Evolutionary conservation across 2,329 filamentous ascomycete species (phyloP), one percentile per base, ranked within the genome.

Genomic region (Pseudocercospora crystallina): DNA sequence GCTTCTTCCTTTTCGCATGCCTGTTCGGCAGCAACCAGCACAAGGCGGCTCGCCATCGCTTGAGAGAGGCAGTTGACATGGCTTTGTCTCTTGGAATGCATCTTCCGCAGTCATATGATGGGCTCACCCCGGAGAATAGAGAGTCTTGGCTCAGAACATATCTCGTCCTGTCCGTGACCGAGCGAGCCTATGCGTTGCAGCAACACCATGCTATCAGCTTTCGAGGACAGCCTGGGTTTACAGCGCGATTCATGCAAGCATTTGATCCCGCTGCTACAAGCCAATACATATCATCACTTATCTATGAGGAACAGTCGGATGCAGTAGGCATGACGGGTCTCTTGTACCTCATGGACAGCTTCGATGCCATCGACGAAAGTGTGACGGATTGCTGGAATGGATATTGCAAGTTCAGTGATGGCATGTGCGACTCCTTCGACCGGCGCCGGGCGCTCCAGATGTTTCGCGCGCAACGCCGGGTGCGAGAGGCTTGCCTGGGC

Each of bases 331-430:
- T 74, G 71, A 71, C 72, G 51, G 72, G 72, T 2, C 58, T 75
- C 5, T 64, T 72, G 5, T 65, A 70, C 26, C 61, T 75, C 17
- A 74, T 75, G 72, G 72, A 74, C 51, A 56, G 71, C 1, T 74
- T 74, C 49, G 70, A 75, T 44, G 65, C 69, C 3, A 72, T 75
- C 30, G 70, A 75, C 43, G 72, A 75, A 53, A 69, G 68, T 48
- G 69, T 75, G 13, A 63, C 73, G 13, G 65, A 71, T 13, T 75
- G 72, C 61, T 75, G 72, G 72, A 73, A 71, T 42, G 65, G 65
- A 20, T 69, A 69, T 46, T 75, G 71, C 64, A 47, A 48, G 13
- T 59, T 54, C 38, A 61, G 60, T 37, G 59, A 64, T 32, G 59
- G 61, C 14, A 51, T 54, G 64, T 59, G 64, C 59, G 39, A 73